Percentiles rank a stretch among this genome's conserved stretches.
phyloP scores from a whole-genome alignment of 164 flowering plant genomes.

The Piper betle region DNA sequence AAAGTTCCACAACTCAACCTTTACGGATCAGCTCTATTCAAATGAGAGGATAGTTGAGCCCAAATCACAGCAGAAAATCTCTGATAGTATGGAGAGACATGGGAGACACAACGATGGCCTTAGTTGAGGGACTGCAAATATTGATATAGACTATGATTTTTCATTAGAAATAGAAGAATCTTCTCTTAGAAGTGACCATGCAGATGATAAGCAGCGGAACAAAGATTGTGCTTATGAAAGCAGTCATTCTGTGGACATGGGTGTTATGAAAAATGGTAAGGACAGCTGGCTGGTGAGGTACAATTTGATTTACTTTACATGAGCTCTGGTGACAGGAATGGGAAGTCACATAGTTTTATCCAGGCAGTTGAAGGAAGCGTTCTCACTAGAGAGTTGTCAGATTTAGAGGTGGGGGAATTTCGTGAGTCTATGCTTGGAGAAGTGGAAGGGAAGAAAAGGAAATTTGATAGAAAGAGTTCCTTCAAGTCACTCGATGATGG shows the following conservation, averaged over 20 bases:
- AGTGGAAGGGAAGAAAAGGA: neutral
- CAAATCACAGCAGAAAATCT: constrained; percentile 17
- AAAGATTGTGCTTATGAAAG: constrained; percentile 32
- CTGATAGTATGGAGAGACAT: constrained; percentile 26
- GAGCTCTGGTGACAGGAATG: constrained; percentile 35
- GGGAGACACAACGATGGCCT: constrained; percentile 24
- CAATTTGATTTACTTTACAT: constrained; percentile 21
- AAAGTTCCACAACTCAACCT: constrained; percentile 5
- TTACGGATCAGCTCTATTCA: constrained; percentile 26
- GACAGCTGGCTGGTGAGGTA: constrained; percentile 30
- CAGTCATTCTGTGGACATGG: constrained; percentile 23
- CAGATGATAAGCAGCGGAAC: constrained; percentile 16
- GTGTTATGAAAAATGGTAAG: constrained; percentile 20
- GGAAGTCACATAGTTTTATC: constrained; percentile 24
- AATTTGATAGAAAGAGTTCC: constrained; percentile 52
- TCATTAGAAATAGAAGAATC: constrained; percentile 12
- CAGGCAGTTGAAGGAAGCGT: constrained; percentile 19
- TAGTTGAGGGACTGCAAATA: constrained; percentile 19
- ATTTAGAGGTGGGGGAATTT: constrained; percentile 90
- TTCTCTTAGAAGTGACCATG: constrained; percentile 8
- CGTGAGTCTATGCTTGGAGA: constrained; percentile 46
- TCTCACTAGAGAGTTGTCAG: constrained; percentile 74
- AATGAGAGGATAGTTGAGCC: constrained; percentile 26
- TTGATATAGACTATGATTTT: constrained; percentile 20
- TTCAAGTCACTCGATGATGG: constrained; percentile 32